Conservation (phyloP, 306 rosid genomes). For the Ammopiptanthus mongolicus region DNA sequence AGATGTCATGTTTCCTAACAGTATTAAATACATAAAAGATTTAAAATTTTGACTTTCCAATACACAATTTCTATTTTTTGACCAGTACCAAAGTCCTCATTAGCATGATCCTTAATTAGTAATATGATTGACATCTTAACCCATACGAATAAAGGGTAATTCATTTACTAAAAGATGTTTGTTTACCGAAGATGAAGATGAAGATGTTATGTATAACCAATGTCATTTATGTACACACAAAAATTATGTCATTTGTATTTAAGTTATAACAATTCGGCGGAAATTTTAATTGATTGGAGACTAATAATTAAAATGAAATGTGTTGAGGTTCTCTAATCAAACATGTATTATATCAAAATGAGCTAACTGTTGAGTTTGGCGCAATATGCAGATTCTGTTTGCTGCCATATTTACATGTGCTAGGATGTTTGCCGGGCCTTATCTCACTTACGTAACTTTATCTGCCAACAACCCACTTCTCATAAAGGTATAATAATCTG, state of each 20-base stretch:
- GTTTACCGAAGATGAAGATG: not conserved
- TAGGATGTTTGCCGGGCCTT: conserved; percentile 76
- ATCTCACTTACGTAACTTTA: conserved; percentile 52
- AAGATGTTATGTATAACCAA: not conserved
- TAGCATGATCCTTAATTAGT: too few species aligned
- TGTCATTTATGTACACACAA: not conserved
- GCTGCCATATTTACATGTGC: conserved; percentile 72
- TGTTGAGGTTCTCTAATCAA: not conserved
- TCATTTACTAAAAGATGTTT: not conserved
- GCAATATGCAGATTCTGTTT: conserved; percentile 50
- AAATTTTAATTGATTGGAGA: not conserved
- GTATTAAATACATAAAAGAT: too few species aligned
- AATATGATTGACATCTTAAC: not conserved
- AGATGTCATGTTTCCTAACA: too few species aligned
- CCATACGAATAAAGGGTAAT: not conserved
- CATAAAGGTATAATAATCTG: conserved; percentile 50
- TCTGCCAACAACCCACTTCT: conserved; percentile 56
- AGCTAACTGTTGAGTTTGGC: not conserved
- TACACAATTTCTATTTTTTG: too few species aligned
- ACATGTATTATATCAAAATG: not conserved
- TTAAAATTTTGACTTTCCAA: too few species aligned
- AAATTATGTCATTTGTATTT: not conserved
- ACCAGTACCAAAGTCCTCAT: too few species aligned
- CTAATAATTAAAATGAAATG: not conserved
- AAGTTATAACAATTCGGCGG: not conserved